Conservation (phyloP, 257 asterid species). For the Jacaranda mimosifolia region DNA sequence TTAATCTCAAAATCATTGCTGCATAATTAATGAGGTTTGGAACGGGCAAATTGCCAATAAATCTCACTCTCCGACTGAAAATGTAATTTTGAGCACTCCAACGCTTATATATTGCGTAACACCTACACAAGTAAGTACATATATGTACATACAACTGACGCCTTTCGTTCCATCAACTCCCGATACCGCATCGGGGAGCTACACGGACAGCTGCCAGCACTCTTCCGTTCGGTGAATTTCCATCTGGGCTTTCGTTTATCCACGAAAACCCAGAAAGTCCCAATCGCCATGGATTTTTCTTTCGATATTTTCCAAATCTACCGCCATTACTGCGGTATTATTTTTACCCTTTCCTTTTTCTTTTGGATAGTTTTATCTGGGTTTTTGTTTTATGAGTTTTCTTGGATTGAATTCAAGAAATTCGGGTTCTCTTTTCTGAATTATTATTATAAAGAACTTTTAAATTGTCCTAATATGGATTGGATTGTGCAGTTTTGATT, state of each 20-base stretch:
- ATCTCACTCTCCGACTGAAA: background rate
- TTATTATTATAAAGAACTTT: background rate
- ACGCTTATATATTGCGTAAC: slow-evolving; percentile 22
- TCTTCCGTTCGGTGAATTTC: slow-evolving; percentile 24
- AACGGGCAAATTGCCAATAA: too few species aligned
- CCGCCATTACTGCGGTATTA: slow-evolving; percentile 73
- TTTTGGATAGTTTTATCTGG: slow-evolving; percentile 11
- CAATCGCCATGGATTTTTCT: slow-evolving; percentile 62
- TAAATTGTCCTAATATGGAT: background rate
- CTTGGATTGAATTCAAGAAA: slow-evolving; percentile 9
- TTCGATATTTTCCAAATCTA: slow-evolving; percentile 70
- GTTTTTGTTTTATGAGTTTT: slow-evolving; percentile 11
- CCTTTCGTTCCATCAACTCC: slow-evolving; percentile 28
- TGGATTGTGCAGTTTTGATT: background rate
- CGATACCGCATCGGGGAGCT: background rate
- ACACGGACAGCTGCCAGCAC: slow-evolving; percentile 35
- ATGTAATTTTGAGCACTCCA: background rate
- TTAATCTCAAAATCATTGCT: too few species aligned
- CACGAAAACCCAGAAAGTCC: slow-evolving; percentile 42
- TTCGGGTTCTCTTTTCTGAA: background rate
- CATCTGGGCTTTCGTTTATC: slow-evolving; percentile 45
- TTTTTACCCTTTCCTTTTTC: slow-evolving; percentile 5
- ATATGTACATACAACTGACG: background rate
- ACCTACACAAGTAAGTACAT: slow-evolving; percentile 18
- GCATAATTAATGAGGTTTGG: too few species aligned